Evolutionary conservation across 768 basidiomycete genomes (phyloP).

Genomic region (Cubamyces lactineus): DNA sequence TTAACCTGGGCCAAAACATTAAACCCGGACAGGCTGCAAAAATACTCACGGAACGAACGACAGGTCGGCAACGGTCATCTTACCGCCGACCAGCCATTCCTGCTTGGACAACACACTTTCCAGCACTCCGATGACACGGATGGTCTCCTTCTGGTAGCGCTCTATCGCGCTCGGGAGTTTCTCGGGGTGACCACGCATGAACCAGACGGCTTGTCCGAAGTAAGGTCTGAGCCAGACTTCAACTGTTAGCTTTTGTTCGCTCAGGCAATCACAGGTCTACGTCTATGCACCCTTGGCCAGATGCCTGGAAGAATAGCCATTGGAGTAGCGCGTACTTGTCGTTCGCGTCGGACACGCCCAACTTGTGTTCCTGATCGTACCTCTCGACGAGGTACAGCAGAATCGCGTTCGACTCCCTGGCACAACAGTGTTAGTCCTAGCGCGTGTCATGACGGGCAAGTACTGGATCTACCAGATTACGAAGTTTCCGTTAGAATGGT

Average conservation of each 20-base stretch:
- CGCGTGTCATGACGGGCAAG: too few relatives aligned
- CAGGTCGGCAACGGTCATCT: slow-evolving; percentile 33
- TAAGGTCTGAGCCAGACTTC: slow-evolving; percentile 23
- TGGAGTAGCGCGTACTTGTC: slow-evolving; percentile 34
- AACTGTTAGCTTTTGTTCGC: background rate
- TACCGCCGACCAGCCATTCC: slow-evolving; percentile 34
- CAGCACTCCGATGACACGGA: slow-evolving; percentile 34
- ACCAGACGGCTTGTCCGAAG: slow-evolving; percentile 35
- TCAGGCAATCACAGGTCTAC: background rate
- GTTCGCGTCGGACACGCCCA: slow-evolving; percentile 21
- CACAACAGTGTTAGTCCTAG: too few relatives aligned
- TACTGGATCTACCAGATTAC: slow-evolving; percentile 27
- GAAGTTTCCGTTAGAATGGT: slow-evolving; percentile 38
- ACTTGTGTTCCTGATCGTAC: slow-evolving; percentile 47
- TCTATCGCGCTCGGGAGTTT: slow-evolving; percentile 34
- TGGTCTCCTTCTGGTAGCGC: slow-evolving; percentile 36
- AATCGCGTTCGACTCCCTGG: slow-evolving; percentile 44
- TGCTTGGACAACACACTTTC: slow-evolving; percentile 34
- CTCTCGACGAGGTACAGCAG: slow-evolving; percentile 46
- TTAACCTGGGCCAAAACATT: too few relatives aligned
- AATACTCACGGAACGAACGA: slow-evolving; percentile 21
- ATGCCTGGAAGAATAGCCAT: slow-evolving; percentile 49
- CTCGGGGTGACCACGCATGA: slow-evolving; percentile 33
- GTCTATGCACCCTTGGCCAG: slow-evolving; percentile 31
- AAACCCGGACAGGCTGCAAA: too few relatives aligned